Conservation (phyloP, 306 rosid species). For the Malus fusca region DNA sequence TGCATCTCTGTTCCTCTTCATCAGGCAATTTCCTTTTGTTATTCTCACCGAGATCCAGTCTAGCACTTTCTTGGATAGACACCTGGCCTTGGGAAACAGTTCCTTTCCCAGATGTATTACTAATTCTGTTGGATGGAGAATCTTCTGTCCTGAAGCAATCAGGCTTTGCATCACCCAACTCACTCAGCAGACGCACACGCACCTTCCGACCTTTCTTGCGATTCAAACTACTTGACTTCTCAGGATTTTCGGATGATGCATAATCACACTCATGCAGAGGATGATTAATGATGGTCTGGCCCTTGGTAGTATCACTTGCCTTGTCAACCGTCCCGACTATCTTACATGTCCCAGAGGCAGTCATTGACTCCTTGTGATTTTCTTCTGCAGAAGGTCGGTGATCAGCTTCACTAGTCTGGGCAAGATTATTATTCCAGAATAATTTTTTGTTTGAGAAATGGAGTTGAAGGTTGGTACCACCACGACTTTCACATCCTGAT, state of each 20-base stretch:
- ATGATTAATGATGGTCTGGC: conserved; percentile 21
- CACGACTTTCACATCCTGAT: conserved; percentile 42
- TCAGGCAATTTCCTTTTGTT: conserved; percentile 56
- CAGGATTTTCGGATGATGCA: conserved; percentile 35
- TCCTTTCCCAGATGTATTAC: conserved; percentile 36
- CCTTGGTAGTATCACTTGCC: conserved; percentile 21
- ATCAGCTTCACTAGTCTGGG: conserved; percentile 37
- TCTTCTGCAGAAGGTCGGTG: conserved; percentile 26
- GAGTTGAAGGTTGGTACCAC: conserved; percentile 34
- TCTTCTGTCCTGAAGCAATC: conserved; percentile 28
- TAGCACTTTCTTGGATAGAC: conserved; percentile 40
- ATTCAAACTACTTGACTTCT: conserved; percentile 41
- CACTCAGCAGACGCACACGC: conserved; percentile 65
- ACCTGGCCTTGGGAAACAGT: conserved; percentile 36
- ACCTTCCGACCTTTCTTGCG: conserved; percentile 66
- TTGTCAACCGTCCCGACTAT: conserved; percentile 17
- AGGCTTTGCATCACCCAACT: conserved; percentile 47
- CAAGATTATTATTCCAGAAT: conserved; percentile 28
- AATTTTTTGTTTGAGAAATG: conserved; percentile 27
- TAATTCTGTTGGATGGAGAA: conserved; percentile 34
- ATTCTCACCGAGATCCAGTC: conserved; percentile 29
- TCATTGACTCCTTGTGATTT: conserved; percentile 22
- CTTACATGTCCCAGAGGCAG: conserved; percentile 17
- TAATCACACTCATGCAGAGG: conserved; percentile 31
- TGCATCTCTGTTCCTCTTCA: conserved; percentile 40